Percentiles rank a stretch among this genome's conserved stretches.
Conservation (phyloP, 2,329 filamentous ascomycete genomes). For the Juglanconis sp. region DNA sequence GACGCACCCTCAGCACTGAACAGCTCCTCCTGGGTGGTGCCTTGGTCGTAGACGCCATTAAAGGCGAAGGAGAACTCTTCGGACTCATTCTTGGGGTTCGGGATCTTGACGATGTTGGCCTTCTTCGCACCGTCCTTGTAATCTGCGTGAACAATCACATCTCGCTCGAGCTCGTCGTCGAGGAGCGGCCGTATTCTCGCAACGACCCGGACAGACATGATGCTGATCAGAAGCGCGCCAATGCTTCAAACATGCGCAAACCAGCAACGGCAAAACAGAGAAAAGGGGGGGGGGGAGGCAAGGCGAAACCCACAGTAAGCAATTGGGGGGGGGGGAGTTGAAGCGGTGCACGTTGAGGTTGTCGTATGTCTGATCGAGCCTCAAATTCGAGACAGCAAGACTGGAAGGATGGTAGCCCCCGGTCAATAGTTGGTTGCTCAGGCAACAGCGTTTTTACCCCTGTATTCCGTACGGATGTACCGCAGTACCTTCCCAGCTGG, state of each 20-base stretch:
- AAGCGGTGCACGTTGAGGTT: not conserved
- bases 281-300: not conserved
- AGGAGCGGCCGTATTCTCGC: conserved; percentile 87
- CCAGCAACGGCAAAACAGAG: not conserved
- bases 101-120: conserved; percentile 75
- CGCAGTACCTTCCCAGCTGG: no score
- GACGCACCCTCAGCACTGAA: conserved; percentile 84
- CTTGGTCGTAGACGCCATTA: conserved; percentile 83
- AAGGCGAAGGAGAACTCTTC: conserved; percentile 95
- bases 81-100: conserved; percentile 85
- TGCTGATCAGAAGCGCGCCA: not conserved
- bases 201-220: conserved; percentile 76
- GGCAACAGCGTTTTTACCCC: not conserved
- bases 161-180: conserved; percentile 79
- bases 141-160: conserved; percentile 75
- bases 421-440: conserved; percentile 6
- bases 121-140: conserved; percentile 59
- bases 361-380: not conserved
- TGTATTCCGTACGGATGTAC: no score
- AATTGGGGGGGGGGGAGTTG: not conserved
- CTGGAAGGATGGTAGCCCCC: not conserved
- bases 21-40: conserved; percentile 77
- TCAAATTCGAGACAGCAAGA: not conserved
- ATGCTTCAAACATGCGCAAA: not conserved
- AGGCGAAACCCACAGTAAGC: not conserved